phyloP scores from a whole-genome alignment of 257 asterid genomes.

The Lavandula angustifolia region DNA sequence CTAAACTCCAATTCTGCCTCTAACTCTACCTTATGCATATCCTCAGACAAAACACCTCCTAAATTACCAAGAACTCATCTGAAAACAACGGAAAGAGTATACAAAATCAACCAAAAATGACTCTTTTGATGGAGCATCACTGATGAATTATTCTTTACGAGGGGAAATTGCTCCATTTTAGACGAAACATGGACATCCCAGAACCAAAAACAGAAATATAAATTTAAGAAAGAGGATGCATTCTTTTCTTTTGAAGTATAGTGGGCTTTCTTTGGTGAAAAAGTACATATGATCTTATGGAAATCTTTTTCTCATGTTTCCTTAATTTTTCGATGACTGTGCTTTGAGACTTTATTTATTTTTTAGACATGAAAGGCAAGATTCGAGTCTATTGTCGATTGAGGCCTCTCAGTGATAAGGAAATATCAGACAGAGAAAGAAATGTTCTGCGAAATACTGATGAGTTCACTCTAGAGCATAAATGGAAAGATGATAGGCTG shows the following conservation, averaged over 20 bases:
- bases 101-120: too few relatives aligned
- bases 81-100: too few relatives aligned
- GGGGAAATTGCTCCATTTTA: not conserved
- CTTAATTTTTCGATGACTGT: slow-evolving; percentile 16
- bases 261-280: slow-evolving; percentile 1
- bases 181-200: not conserved
- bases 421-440: slow-evolving; percentile 63
- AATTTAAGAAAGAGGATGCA: not conserved
- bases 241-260: slow-evolving; percentile 13
- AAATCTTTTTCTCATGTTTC: slow-evolving; percentile 4
- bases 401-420: slow-evolving; percentile 88
- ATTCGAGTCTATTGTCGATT: slow-evolving; percentile 90
- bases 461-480: slow-evolving; percentile 89
- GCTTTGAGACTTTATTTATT: slow-evolving; percentile 24
- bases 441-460: slow-evolving; percentile 59
- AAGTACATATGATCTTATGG: not conserved
- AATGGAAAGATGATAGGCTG: slow-evolving; percentile 78
- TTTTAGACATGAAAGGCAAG: slow-evolving; percentile 93
- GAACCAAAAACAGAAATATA: not conserved
- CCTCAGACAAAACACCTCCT: too few relatives aligned
- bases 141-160: not conserved
- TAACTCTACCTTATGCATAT: too few relatives aligned
- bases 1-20: too few relatives aligned
- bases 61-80: too few relatives aligned
- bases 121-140: too few relatives aligned